Evolutionary conservation across 805 yeast species (phyloP).

Genomic region (Isabelozyma gotoi): DNA sequence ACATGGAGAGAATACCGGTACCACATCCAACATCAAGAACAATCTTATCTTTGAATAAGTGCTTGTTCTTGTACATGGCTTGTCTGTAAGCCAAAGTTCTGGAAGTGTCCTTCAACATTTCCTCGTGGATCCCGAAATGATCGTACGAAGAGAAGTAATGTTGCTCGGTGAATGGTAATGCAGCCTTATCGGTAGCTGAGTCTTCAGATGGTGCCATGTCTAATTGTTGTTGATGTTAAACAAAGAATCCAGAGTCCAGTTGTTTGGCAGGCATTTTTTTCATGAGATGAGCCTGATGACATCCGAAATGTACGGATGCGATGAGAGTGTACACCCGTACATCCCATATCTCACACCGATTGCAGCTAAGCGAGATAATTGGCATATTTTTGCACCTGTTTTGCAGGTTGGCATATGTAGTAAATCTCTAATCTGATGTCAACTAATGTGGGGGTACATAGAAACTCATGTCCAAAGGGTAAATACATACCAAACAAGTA

Average conservation of each 20-base stretch:
- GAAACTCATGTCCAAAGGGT: no score
- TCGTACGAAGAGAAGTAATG: conserved; percentile 95
- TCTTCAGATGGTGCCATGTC: conserved; percentile 1
- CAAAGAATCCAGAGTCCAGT: neutral
- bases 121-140: conserved; percentile 97
- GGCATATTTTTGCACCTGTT: no score
- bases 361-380: no score
- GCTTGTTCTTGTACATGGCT: conserved; percentile 88
- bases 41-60: conserved; percentile 85
- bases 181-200: conserved; percentile 66
- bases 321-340: no score
- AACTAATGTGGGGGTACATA: no score
- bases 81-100: conserved; percentile 90
- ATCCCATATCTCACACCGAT: no score
- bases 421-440: no score
- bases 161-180: conserved; percentile 75
- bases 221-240: neutral
- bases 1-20: conserved; percentile 96
- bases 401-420: no score
- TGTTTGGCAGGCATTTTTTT: neutral
- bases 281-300: neutral
- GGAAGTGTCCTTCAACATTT: conserved; percentile 94
- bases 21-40: conserved; percentile 99
- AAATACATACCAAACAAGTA: no score
- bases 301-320: neutral